Base-by-base conservation (phyloP, 306 rosid genomes). In the Adenanthera pavonina region DNA sequence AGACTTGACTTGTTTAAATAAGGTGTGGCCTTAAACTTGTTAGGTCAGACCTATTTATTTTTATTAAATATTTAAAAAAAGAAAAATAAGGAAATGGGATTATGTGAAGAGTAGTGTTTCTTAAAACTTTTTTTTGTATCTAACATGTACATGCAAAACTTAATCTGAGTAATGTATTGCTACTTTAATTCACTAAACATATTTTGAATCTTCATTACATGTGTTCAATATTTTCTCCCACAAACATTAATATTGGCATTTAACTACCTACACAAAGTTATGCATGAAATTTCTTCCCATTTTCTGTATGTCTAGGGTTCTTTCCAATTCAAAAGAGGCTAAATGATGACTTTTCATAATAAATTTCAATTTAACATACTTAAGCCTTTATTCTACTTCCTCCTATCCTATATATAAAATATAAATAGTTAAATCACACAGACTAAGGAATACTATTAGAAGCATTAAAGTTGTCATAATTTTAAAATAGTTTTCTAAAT, bases 311-410 rank as follows among this genome's bases (percentile, higher is more conserved):
- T 20, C 38, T 59, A 3, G 15, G 4, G 48, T 60, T 77, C 57
- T 62, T 69, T 61, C 64, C 64, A 19, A 20, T 0, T 57, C 0
- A 20, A 12, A 3, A 12, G 20, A 9, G 25, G 5, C 12, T 66
- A 13, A 61, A 70, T 68, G 59, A 56, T 30, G 51, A 7, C 5
- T 49, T 49, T 12, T 49, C 17, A 12, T 49, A 3, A 38, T 51
- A 48, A 48, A 33, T 74, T 17, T 74, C 43, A 40, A 48, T 74
- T 74, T 67, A 46, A 19, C 74, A 56, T 74, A 52, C 57, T 74
- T 68, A 43, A 17, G 43, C 48, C 41, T 62, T 20, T 49, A 49
- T 25, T 0, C 30, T 25, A 25, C 30, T 25, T 25, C 30, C 30
- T 25, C 30, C 30, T 25, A 25, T 25, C 1, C 30, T 25, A 25